These are phyloP conservation scores for Abelmoschus esculentus DNA, from an alignment of 345 rosid genomes.

Conservation along the genomic window DNA sequence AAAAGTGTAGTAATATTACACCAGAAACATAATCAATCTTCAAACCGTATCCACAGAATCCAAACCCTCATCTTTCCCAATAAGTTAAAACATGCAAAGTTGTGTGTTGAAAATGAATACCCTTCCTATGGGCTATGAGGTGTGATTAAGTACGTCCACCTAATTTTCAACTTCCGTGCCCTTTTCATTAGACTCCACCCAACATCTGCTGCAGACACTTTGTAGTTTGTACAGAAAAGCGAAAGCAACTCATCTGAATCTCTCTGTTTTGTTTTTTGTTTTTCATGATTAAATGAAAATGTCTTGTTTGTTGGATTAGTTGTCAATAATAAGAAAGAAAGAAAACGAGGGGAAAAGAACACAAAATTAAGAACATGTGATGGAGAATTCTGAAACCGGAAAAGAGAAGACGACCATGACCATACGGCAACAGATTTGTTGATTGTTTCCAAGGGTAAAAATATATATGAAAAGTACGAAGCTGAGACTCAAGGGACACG, in stretches of 20 bases:
- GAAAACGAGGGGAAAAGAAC: not conserved
- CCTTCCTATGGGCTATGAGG: too few species aligned
- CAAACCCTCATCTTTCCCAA: too few species aligned
- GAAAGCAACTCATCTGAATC: not conserved
- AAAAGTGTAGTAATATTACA: too few species aligned
- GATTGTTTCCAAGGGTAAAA: not conserved
- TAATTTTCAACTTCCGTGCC: not conserved
- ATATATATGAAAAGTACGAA: conserved; percentile 4
- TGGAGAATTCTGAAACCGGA: not conserved
- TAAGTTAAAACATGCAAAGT: too few species aligned
- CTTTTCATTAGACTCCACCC: not conserved
- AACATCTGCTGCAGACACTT: too few species aligned
- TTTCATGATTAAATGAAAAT: not conserved
- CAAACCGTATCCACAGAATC: too few species aligned
- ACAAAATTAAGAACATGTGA: not conserved
- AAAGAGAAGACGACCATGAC: not conserved
- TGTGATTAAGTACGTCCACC: not conserved
- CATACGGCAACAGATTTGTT: not conserved
- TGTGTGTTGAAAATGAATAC: too few species aligned
- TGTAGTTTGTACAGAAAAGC: not conserved
- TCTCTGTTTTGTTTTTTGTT: not conserved
- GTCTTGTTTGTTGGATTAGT: not conserved
- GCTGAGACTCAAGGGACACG: not conserved
- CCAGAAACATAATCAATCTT: too few species aligned
- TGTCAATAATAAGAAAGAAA: not conserved